phyloP scores from a whole-genome alignment of 176 grass and related monocot genomes.

The Leersia perrieri region DNA sequence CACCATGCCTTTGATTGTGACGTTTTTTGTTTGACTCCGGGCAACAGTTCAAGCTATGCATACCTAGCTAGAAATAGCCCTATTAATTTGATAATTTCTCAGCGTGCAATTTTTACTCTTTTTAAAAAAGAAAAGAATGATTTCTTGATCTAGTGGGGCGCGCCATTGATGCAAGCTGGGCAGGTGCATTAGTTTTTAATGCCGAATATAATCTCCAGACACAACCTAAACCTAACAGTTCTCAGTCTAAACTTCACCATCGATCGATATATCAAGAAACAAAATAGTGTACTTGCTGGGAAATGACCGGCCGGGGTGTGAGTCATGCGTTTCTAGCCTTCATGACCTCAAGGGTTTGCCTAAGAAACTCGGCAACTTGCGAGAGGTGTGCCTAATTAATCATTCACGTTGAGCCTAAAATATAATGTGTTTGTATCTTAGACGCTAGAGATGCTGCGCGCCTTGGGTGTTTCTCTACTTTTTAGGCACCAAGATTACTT shows the following conservation, averaged over 20 bases:
- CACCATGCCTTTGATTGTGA: not conserved
- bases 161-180: conserved; percentile 3
- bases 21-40: conserved; percentile 22
- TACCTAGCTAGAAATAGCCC: not conserved
- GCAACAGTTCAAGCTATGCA: not conserved
- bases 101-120: not conserved
- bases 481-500: conserved; percentile 51
- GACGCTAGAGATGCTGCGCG: conserved; percentile 40
- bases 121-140: not conserved
- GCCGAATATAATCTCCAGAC: not conserved
- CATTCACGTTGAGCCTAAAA: conserved; percentile 45
- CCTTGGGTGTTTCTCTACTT: conserved; percentile 43
- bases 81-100: not conserved
- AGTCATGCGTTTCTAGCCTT: conserved; percentile 31
- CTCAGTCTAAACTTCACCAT: not conserved
- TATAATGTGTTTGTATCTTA: conserved; percentile 51
- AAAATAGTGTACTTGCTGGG: not conserved
- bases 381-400: conserved; percentile 36
- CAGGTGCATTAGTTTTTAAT: not conserved
- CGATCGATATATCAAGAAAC: conserved; percentile 4
- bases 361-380: conserved; percentile 36
- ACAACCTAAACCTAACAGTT: not conserved
- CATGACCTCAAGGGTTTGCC: conserved; percentile 14
- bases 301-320: not conserved
- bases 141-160: not conserved